Conservation (phyloP, 2,329 filamentous ascomycete species). For the Calcarisporium arbuscula region DNA sequence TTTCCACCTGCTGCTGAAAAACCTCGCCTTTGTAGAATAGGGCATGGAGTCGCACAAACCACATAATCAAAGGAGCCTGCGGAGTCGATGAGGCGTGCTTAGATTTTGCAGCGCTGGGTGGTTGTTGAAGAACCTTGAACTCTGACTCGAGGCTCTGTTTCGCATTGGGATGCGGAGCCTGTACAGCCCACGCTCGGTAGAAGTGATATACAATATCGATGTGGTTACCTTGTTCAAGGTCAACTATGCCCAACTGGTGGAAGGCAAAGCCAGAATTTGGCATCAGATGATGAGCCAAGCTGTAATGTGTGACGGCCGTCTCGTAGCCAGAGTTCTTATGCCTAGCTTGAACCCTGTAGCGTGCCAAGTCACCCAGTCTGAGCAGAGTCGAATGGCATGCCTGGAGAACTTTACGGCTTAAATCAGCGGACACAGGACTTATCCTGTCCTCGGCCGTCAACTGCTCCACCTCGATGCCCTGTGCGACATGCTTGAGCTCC, state of each 20-base stretch:
- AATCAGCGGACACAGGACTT: constrained; percentile 37
- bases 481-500: constrained; percentile 39
- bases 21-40: constrained; percentile 72
- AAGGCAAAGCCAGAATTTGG: constrained; percentile 76
- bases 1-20: constrained; percentile 66
- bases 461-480: constrained; percentile 35
- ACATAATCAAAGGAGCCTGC: constrained; percentile 61
- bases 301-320: constrained; percentile 76
- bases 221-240: constrained; percentile 70
- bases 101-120: constrained; percentile 27
- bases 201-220: constrained; percentile 84
- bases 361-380: constrained; percentile 80
- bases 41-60: constrained; percentile 83
- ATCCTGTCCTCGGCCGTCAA: constrained; percentile 37
- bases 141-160: constrained; percentile 71
- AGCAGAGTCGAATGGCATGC: constrained; percentile 81
- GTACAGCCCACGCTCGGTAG: constrained; percentile 72
- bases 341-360: constrained; percentile 73
- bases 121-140: constrained; percentile 52
- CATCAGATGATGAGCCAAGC: constrained; percentile 70
- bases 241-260: constrained; percentile 86
- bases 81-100: constrained; percentile 40
- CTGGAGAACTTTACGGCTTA: constrained; percentile 55
- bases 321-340: constrained; percentile 71
- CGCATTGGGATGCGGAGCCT: constrained; percentile 68